Evolutionary conservation across 192 early-diverging fungal species (phyloP).

Genomic region (Linnemannia exigua): DNA sequence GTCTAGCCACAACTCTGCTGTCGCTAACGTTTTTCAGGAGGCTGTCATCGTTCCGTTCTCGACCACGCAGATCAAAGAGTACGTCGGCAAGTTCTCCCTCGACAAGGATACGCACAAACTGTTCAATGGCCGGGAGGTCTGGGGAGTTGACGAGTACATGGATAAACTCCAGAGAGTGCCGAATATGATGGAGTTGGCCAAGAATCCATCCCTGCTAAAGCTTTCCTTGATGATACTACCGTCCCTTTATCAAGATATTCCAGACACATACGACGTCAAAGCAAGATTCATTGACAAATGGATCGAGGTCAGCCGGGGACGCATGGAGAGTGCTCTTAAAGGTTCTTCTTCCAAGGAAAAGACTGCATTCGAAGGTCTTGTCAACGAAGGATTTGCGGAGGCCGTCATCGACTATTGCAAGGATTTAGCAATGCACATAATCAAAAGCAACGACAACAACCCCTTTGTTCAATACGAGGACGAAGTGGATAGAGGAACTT

Average conservation of each 20-base stretch:
- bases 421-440: not conserved
- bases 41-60: conserved; percentile 9
- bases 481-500: not conserved
- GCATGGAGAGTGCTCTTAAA: not conserved
- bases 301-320: not conserved
- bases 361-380: not conserved
- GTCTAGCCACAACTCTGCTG: not conserved
- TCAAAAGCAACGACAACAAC: not conserved
- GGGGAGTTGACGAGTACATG: not conserved
- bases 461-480: not conserved
- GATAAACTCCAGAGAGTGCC: not conserved
- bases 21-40: not conserved
- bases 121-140: not conserved
- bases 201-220: not conserved
- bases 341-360: not conserved
- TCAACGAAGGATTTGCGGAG: not conserved
- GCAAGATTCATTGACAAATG: not conserved
- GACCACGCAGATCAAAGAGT: not conserved
- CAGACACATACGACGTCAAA: conserved; percentile 4
- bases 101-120: not conserved
- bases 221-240: not conserved
- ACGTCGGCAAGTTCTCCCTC: not conserved
- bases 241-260: not conserved
- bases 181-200: not conserved
- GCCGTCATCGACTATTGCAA: not conserved